Evolutionary conservation across 345 rosid species (phyloP), one percentile per base, ranked within the genome.

Genomic region (Citrus mangshanensis): DNA sequence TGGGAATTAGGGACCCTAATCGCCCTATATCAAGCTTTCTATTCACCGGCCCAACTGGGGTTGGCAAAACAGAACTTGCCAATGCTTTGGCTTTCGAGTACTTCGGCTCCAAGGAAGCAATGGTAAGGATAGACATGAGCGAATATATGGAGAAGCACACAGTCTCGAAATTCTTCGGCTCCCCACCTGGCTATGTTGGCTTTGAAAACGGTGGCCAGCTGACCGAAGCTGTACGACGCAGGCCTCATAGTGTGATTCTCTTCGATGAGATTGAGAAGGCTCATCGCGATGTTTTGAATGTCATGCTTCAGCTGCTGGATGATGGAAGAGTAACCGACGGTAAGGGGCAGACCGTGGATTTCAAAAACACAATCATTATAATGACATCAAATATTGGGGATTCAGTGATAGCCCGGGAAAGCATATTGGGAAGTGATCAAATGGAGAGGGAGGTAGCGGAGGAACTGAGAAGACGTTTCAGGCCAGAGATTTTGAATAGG

Each of bases 261-360:
- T 90, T 92, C 14, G 94, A 92, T 62, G 96, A 90, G 85, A 89
- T 92, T 1, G 94, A 90, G 25, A 92, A 90, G 78, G 91, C 93
- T 7, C 94, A 92, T 58, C 86, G 81, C 0, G 91, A 92, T 60
- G 93, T 92, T 51, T 84, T 85, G 83, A 90, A 92, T 86, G 82
- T 84, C 74, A 80, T 90, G 91, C 90, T 89, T 54, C 90, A 89
- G 25, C 82, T 89, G 59, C 82, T 92, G 3, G 96, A 90, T 73
- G 89, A 88, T 58, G 90, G 95, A 13, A 84, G 88, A 66, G 34
- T 92, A 73, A 90, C 93, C 7, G 93, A 92, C 74, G 84, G 89
- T 77, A 87, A 88, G 80, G 93, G 93, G 68, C 77, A 85, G 68
- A 87, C 87, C 2, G 89, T 89, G 0, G 93, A 92, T 69, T 89